These are phyloP conservation scores for Leishmania guyanensis DNA, from an alignment of 208 protist genomes.

Conservation along the genomic window DNA sequence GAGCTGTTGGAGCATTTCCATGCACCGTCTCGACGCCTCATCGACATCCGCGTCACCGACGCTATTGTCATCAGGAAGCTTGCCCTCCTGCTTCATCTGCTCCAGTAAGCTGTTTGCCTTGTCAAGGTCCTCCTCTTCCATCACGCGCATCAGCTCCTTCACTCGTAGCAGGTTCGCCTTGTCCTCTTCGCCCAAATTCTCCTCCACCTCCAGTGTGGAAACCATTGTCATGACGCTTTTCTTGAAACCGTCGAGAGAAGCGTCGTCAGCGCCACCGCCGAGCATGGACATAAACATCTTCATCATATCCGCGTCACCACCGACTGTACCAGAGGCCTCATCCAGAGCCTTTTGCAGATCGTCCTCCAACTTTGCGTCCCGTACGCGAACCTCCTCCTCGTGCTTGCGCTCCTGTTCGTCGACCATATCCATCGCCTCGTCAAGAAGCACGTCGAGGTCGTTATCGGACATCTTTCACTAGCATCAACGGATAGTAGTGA, in stretches of 20 bases:
- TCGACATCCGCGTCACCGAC: slow-evolving; percentile 34
- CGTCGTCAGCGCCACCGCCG: slow-evolving; percentile 19
- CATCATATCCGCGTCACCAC: slow-evolving; percentile 35
- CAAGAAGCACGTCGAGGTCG: slow-evolving; percentile 82
- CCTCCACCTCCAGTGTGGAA: slow-evolving; percentile 39
- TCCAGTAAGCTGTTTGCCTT: slow-evolving; percentile 43
- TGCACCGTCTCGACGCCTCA: slow-evolving; percentile 34
- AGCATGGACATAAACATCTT: slow-evolving; percentile 48
- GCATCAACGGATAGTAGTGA: background rate
- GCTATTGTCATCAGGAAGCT: slow-evolving; percentile 13
- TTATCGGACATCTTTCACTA: slow-evolving; percentile 43
- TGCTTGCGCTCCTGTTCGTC: slow-evolving; percentile 73
- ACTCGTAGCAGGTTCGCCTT: slow-evolving; percentile 44
- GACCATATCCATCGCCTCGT: slow-evolving; percentile 81
- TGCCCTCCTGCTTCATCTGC: slow-evolving; percentile 39
- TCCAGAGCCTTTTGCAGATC: slow-evolving; percentile 52
- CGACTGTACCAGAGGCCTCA: slow-evolving; percentile 18
- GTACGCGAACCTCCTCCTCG: slow-evolving; percentile 54
- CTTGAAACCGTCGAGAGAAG: slow-evolving; percentile 51
- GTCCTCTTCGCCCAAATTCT: slow-evolving; percentile 40
- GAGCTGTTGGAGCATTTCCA: slow-evolving; percentile 41
- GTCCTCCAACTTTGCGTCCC: slow-evolving; percentile 52
- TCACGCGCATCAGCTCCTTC: slow-evolving; percentile 51
- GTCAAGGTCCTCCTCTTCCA: slow-evolving; percentile 52
- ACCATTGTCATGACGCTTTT: slow-evolving; percentile 51